phyloP scores from a whole-genome alignment of 257 asterid species.

The Ilex asprella region DNA sequence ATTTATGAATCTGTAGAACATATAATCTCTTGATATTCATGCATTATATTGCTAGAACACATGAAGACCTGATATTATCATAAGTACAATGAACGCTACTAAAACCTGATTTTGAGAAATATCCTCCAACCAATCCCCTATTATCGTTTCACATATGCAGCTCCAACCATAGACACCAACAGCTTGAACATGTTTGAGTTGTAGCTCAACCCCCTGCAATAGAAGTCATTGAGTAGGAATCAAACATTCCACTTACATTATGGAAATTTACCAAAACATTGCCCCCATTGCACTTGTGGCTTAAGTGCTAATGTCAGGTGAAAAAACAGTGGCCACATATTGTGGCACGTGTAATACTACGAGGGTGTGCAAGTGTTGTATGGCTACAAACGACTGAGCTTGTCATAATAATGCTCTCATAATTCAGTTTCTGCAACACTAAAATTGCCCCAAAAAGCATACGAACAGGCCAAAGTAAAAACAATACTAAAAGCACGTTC shows the following conservation, averaged over 20 bases:
- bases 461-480: no score
- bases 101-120: conserved; percentile 93
- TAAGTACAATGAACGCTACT: conserved; percentile 1
- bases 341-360: no score
- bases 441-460: no score
- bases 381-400: neutral
- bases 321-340: neutral
- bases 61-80: conserved; percentile 14
- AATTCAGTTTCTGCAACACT: no score
- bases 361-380: neutral
- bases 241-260: conserved; percentile 10
- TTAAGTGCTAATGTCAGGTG: neutral
- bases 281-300: conserved; percentile 5
- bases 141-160: conserved; percentile 60
- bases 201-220: conserved; percentile 83
- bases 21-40: conserved; percentile 13
- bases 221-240: conserved; percentile 17
- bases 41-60: conserved; percentile 18
- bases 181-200: conserved; percentile 84
- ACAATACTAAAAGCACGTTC: no score
- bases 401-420: no score
- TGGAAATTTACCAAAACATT: neutral
- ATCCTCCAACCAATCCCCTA: conserved; percentile 98
- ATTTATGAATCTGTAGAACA: conserved; percentile 60
- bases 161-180: conserved; percentile 90